Evolutionary conservation across 2,329 filamentous ascomycete genomes (phyloP).

Genomic region (Phoma sp.): DNA sequence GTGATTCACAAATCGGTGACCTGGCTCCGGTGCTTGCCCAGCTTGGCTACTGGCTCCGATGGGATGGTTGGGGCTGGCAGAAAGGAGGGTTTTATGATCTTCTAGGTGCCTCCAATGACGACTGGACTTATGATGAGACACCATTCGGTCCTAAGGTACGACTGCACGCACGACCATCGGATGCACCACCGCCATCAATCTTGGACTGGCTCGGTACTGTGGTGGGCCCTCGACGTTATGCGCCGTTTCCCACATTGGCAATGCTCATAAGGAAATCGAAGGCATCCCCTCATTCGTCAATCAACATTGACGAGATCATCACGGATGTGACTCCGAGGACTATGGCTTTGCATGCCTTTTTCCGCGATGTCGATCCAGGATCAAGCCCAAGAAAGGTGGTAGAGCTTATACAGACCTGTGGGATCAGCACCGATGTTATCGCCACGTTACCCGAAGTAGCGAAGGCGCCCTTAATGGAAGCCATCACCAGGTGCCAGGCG

Average conservation of each 20-base stretch:
- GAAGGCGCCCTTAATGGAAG: conserved; percentile 80
- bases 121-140: conserved; percentile 63
- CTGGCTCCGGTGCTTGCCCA: conserved; percentile 80
- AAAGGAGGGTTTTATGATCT: conserved; percentile 62
- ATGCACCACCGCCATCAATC: conserved; percentile 64
- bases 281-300: conserved; percentile 45
- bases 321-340: conserved; percentile 58
- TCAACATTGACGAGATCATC: conserved; percentile 45
- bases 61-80: conserved; percentile 65
- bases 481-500: conserved; percentile 83
- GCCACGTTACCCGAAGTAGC: conserved; percentile 86
- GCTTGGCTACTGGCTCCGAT: conserved; percentile 80
- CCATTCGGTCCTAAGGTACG: conserved; percentile 34
- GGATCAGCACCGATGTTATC: conserved; percentile 70
- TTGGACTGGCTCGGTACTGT: conserved; percentile 57
- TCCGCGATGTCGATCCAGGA: conserved; percentile 55
- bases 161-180: conserved; percentile 43
- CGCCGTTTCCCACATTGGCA: conserved; percentile 47
- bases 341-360: conserved; percentile 71
- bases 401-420: conserved; percentile 73
- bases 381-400: conserved; percentile 66
- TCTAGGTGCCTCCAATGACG: conserved; percentile 63
- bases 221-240: conserved; percentile 36
- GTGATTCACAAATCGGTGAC: conserved; percentile 53
- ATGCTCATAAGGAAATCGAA: conserved; percentile 46